Percentiles rank a stretch among this genome's conserved stretches.
Evolutionary conservation across 2,329 filamentous ascomycete genomes (phyloP).

Genomic region (Fusarium domesticum): DNA sequence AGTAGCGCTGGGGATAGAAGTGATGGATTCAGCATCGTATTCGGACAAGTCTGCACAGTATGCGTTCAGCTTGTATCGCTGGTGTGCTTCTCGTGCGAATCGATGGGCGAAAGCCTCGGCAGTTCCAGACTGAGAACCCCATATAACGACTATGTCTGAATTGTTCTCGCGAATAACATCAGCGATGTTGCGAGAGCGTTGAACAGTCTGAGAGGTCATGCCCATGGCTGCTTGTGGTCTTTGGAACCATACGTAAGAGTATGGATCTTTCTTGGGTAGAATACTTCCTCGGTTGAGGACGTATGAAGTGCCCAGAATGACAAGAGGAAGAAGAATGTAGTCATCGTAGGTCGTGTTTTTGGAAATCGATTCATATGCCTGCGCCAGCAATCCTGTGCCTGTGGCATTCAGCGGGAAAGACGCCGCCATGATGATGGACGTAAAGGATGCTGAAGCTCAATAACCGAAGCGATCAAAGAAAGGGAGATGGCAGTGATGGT

Average conservation of each 20-base stretch:
- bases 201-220: background rate
- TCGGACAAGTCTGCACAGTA: conserved; percentile 6
- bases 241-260: conserved; percentile 8
- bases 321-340: conserved; percentile 4
- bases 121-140: conserved; percentile 9
- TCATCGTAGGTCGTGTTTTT: conserved; percentile 2
- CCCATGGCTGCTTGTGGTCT: background rate
- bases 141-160: conserved; percentile 8
- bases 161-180: background rate
- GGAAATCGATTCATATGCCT: conserved; percentile 5
- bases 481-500: too few species aligned
- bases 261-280: conserved; percentile 4
- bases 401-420: background rate
- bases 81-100: conserved; percentile 5
- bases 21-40: conserved; percentile 3
- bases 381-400: background rate
- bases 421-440: conserved; percentile 1
- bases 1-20: background rate
- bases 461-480: too few species aligned
- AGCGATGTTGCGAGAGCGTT: conserved; percentile 4
- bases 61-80: conserved; percentile 5
- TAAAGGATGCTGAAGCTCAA: too few species aligned
- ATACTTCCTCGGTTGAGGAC: conserved; percentile 8
- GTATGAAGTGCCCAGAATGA: conserved; percentile 4
- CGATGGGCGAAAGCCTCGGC: conserved; percentile 8